Evolutionary conservation across 805 yeast species (phyloP), one percentile per base, ranked within the genome.

Genomic region (Cyberlindnera mississippiensis): DNA sequence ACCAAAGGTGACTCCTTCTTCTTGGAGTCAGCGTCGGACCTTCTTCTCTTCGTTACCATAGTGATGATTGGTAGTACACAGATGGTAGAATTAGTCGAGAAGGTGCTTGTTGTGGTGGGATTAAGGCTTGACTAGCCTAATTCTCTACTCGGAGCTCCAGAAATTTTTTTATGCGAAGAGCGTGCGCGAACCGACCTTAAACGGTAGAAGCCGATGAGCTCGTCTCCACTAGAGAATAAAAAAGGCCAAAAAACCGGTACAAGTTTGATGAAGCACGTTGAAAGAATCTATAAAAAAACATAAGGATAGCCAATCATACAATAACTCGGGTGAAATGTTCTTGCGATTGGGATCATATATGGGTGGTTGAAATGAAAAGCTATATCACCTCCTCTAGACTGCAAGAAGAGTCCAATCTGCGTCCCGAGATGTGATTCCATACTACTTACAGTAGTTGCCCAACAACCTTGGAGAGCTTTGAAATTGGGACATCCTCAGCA

Each of bases 21-120:
- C 35, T 56, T 64, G 2, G 56, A 37, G n/a, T 52, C 58, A 15
- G 66, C 56, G 35, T 70, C 75, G 29, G 71, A 68, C 64, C 77
- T 73, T 55, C 67, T 71, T 67, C 79, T 72, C 55, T 75, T 75
- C 27, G 63, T 63, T 29, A 54, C 53, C 40, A 35, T 41, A 8
- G 14, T 17, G 37, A 10, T 7, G 28, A 20, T 20, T 20, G 24
- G 24, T 20, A 20, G 24, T 20, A 20, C 24, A 20, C 24, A 20
- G 24, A 20, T 6, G 24, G 24, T 6, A 20, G 24, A 20, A 19
- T 20, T n/a, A 6, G 26, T 7, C 4, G 19, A 11, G 9, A 20
- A 19, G 38, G 6, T n/a, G 17, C 30, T 30, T 28, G 28, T 33
- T 24, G 38, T 24, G 35, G 29, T 19, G 24, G 13, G 34, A 9